Evolutionary conservation across 768 basidiomycete species (phyloP), one percentile per base, ranked within the genome.

Genomic region (Agaricus blazei): DNA sequence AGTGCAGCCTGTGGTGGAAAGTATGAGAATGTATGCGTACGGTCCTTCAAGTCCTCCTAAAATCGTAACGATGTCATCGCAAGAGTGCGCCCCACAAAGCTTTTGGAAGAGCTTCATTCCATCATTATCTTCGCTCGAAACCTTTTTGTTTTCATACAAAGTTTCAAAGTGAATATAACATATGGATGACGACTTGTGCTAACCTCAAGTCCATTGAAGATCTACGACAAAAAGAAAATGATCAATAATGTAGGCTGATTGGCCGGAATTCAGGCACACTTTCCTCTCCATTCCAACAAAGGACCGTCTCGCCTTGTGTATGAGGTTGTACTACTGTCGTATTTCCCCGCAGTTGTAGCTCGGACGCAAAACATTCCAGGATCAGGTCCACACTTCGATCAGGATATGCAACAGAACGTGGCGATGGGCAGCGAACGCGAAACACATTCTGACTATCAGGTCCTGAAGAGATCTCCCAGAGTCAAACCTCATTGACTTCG

Each of bases 271-370:
- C n/a, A 24, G 14, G 3, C 9, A 14, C 23, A 60, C 55, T 31
- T 54, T 85, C 90, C 74, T 94, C 89, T 58, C 93, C 92, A 63
- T 92, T 93, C 88, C 88, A 94, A 63, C 90, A 92, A 27, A 94
- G 68, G 3, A 90, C 64, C 63, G 85, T 77, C 6, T 79, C 82
- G 12, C 72, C 73, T 34, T 68, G 59, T 12, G 69, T 62, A 64
- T 93, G 90, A 27, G 93, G 93, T 65, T 95, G 93, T 2, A 75
- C 67, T 14, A 91, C 67, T 0, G 75, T 73, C 9, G 69, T 61
- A 8, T 64, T 62, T 1, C 93, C 93, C 58, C 93, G 75, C 48
- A 95, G 68, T 52, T 81, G 78, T 51, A 95, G 76, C 63, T 93
- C 89, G 0, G 90, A 90, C 1, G 82, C 84, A 64, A 83, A 88